Conservation (phyloP, 2,329 filamentous ascomycete genomes). For the Cladosporium sp. region DNA sequence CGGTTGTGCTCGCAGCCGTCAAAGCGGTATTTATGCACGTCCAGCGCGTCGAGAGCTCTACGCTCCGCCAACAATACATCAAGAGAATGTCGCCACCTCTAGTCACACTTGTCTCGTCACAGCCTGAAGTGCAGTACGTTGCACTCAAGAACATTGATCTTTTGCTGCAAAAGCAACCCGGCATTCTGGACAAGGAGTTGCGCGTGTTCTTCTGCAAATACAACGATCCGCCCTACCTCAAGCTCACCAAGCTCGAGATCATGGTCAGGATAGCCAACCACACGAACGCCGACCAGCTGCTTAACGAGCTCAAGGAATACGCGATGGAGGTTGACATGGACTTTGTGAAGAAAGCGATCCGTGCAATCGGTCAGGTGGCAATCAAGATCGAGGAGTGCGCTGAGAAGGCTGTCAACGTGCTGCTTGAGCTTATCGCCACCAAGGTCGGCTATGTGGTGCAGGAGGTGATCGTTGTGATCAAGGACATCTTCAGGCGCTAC, state of each 20-base stretch:
- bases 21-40: conserved; percentile 98
- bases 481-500: conserved; percentile 96
- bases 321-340: conserved; percentile 99
- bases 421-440: conserved; percentile 90
- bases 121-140: conserved; percentile 96
- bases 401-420: conserved; percentile 90
- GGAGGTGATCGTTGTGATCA: conserved; percentile 97
- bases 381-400: conserved; percentile 97
- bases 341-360: conserved; percentile 89
- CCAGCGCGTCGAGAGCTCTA: conserved; percentile 68
- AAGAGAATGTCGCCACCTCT: conserved; percentile 99
- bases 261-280: conserved; percentile 99
- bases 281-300: conserved; percentile 87
- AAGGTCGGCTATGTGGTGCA: conserved; percentile 99
- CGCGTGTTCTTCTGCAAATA: conserved; percentile 99
- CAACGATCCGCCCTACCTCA: conserved; percentile 96
- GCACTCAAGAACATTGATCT: conserved; percentile 94
- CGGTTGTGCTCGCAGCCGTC: conserved; percentile 93
- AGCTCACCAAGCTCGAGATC: conserved; percentile 95
- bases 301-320: conserved; percentile 95
- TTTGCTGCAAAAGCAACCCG: conserved; percentile 88
- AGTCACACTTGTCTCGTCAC: conserved; percentile 91
- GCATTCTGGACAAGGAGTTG: conserved; percentile 95
- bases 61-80: conserved; percentile 77
- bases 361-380: conserved; percentile 93